A percentile compares a stretch with the other conserved stretches of the same genome.
Evolutionary conservation across 2,329 filamentous ascomycete genomes (phyloP).

Genomic region (Colletotrichum gloeosporioides): DNA sequence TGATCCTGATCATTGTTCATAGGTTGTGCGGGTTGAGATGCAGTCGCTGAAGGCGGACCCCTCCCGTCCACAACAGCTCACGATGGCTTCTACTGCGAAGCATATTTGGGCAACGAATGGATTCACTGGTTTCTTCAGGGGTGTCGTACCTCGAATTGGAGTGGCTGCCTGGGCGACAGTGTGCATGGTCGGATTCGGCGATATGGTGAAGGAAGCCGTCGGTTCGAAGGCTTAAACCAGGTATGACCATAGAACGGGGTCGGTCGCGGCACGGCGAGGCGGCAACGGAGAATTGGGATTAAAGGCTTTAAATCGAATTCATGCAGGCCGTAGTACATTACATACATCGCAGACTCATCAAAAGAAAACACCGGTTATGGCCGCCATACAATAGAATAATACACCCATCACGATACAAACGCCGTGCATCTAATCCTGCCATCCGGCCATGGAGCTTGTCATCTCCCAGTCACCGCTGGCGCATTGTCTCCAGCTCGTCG

Average conservation of each 20-base stretch:
- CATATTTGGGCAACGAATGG: slow-evolving; percentile 8
- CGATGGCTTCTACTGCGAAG: background rate
- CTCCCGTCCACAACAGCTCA: background rate
- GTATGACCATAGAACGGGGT: too few species aligned
- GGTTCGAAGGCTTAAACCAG: background rate
- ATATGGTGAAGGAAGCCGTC: background rate
- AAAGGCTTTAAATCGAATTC: background rate
- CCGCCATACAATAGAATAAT: background rate
- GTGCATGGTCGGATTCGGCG: slow-evolving; percentile 6
- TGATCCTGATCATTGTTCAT: background rate
- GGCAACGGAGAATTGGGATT: background rate
- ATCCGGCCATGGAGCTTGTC: slow-evolving; percentile 20
- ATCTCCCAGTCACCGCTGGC: slow-evolving; percentile 39
- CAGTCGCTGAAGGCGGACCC: slow-evolving; percentile 7
- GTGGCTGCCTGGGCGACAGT: slow-evolving; percentile 10
- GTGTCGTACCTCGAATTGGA: background rate
- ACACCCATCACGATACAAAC: background rate
- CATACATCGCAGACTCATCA: background rate
- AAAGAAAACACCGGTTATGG: background rate
- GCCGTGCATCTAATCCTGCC: slow-evolving; percentile 6
- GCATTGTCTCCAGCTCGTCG: slow-evolving; percentile 38
- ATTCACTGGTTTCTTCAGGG: background rate
- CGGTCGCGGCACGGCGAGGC: background rate
- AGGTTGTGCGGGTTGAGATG: background rate
- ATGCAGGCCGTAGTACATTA: slow-evolving; percentile 7